Percentiles rank a stretch among this genome's conserved stretches.
phyloP scores from a whole-genome alignment of 2,329 filamentous ascomycete species.

The Trichophyton rubrum region DNA sequence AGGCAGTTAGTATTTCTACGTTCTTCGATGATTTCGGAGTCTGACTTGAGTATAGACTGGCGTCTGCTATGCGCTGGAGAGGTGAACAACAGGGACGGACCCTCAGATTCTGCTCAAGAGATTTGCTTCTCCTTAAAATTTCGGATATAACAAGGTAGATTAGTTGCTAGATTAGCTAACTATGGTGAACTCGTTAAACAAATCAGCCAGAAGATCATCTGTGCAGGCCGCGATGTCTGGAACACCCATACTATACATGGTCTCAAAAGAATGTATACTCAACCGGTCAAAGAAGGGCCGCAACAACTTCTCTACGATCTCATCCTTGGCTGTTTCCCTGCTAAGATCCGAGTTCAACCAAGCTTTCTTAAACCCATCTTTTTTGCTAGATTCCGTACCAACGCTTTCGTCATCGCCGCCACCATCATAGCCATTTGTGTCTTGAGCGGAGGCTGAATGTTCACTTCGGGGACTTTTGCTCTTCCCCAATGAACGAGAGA shows the following conservation, averaged over 20 bases:
- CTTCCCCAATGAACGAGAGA: constrained; percentile 61
- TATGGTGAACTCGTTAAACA: constrained; percentile 64
- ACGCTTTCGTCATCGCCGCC: constrained; percentile 9
- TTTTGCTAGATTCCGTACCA: constrained; percentile 15
- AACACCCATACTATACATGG: constrained; percentile 69
- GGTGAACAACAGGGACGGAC: too few species aligned
- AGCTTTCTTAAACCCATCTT: constrained; percentile 26
- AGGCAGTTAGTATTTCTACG: too few species aligned
- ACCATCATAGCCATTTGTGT: background rate
- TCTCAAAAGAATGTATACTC: constrained; percentile 88
- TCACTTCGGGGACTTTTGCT: constrained; percentile 16
- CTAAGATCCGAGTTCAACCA: constrained; percentile 37
- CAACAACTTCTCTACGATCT: constrained; percentile 63
- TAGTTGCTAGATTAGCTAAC: constrained; percentile 21
- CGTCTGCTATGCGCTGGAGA: background rate
- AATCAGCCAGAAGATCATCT: constrained; percentile 53
- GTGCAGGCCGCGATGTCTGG: constrained; percentile 55
- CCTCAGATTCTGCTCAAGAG: background rate
- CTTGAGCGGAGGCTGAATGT: background rate
- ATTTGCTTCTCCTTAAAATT: background rate
- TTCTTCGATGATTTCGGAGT: too few species aligned
- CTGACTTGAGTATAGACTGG: too few species aligned
- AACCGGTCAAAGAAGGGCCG: constrained; percentile 82
- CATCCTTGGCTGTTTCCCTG: constrained; percentile 42
- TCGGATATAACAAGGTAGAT: background rate